A percentile compares a stretch with the other conserved stretches of the same genome.
These are phyloP conservation scores for Remersonia thermophila DNA, from an alignment of 2,329 filamentous ascomycete genomes.

Conservation along the genomic window DNA sequence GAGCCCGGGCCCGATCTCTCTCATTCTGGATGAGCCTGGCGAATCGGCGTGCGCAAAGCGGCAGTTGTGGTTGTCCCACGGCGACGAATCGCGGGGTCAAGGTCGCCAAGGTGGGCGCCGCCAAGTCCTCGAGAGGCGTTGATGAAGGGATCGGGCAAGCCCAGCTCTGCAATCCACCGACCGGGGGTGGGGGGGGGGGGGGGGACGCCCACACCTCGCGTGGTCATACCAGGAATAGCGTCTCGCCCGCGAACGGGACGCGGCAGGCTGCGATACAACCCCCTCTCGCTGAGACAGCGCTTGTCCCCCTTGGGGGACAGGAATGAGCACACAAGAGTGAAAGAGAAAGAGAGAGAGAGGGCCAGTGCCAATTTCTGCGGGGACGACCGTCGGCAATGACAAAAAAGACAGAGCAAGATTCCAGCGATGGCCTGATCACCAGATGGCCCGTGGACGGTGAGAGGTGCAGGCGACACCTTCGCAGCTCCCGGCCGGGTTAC, in stretches of 20 bases:
- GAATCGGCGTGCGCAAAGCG: conserved; percentile 7
- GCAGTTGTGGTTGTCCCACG: conserved; percentile 2
- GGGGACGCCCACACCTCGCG: too few relatives aligned
- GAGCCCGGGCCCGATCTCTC: conserved; percentile 2
- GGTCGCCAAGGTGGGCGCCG: conserved; percentile 8
- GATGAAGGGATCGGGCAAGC: neutral
- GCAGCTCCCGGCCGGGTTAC: conserved; percentile 6
- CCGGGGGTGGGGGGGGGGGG: too few relatives aligned
- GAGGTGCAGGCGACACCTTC: conserved; percentile 6
- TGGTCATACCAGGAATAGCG: conserved; percentile 1
- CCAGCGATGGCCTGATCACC: conserved; percentile 13
- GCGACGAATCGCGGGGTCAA: conserved; percentile 12
- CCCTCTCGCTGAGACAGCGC: conserved; percentile 3
- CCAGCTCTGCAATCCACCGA: conserved; percentile 1
- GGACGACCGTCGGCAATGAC: too few relatives aligned
- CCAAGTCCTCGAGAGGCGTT: conserved; percentile 11
- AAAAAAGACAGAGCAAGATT: neutral
- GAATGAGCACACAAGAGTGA: too few relatives aligned
- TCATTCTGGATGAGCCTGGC: conserved; percentile 1
- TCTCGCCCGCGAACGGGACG: conserved; percentile 2
- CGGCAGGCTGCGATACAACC: conserved; percentile 5
- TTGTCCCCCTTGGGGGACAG: conserved; percentile 2
- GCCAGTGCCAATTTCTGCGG: too few relatives aligned
- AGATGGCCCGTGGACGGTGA: conserved; percentile 11
- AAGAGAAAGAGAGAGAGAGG: too few relatives aligned